Percentiles rank a stretch among this genome's conserved stretches.
Evolutionary conservation across 2,329 filamentous ascomycete species (phyloP).

Genomic region (Scortechinia acanthostroma): DNA sequence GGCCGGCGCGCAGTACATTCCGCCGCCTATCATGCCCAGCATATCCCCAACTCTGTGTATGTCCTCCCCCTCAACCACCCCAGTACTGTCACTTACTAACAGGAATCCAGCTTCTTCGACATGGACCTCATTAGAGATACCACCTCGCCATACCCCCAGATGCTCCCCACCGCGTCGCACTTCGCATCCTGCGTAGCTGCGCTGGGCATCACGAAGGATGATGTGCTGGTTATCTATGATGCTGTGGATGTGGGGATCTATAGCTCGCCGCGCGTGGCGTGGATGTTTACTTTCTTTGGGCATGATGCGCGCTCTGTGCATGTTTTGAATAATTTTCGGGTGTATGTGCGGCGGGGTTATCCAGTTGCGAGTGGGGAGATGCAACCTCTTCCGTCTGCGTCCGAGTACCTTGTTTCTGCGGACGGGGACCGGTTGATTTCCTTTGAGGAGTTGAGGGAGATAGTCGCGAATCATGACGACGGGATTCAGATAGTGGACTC

Average conservation of each 20-base stretch:
- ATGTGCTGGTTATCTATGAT: conserved; percentile 17
- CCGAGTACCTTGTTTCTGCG: not conserved
- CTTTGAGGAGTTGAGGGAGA: not conserved
- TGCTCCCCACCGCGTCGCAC: conserved; percentile 13
- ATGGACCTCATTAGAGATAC: conserved; percentile 14
- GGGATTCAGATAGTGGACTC: not conserved
- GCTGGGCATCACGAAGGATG: conserved; percentile 11
- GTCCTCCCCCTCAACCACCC: conserved; percentile 2
- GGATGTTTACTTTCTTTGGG: conserved; percentile 15
- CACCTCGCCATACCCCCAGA: conserved; percentile 14
- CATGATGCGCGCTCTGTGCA: conserved; percentile 13
- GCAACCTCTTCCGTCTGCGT: not conserved
- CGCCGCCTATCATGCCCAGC: conserved; percentile 5
- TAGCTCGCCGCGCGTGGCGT: conserved; percentile 16
- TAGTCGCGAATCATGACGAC: not conserved
- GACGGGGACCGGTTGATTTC: not conserved
- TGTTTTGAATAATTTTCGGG: conserved; percentile 17
- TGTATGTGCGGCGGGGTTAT: conserved; percentile 10
- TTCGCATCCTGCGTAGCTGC: conserved; percentile 11
- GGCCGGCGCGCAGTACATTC: conserved; percentile 8
- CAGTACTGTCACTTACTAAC: conserved; percentile 3
- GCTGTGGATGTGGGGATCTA: conserved; percentile 15
- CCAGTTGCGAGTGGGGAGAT: conserved; percentile 8
- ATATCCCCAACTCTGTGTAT: not conserved
- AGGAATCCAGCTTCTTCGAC: conserved; percentile 14